Conservation (phyloP, 345 rosid genomes). For the Populus davidiana region DNA sequence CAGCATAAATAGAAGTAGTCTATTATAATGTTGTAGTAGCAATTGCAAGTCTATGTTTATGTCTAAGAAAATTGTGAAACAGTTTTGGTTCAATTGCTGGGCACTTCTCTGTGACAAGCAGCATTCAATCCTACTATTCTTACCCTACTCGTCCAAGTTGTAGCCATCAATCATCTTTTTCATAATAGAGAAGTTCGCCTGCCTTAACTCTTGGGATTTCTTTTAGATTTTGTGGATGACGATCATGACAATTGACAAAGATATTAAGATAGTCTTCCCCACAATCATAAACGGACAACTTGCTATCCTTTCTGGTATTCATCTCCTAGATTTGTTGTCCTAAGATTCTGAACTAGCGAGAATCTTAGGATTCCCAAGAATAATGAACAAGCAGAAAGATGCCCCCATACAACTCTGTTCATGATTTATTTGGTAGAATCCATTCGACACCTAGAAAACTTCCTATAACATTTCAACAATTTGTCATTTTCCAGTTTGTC, state of each 20-base stretch:
- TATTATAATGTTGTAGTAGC: not conserved
- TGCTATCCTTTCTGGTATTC: not conserved
- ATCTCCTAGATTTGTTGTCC: not conserved
- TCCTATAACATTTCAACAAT: not conserved
- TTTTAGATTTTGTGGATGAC: not conserved
- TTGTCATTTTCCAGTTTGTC: not conserved
- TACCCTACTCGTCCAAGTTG: not conserved
- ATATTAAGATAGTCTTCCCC: not conserved
- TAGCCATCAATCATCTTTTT: not conserved
- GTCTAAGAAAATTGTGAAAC: not conserved
- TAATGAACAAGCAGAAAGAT: not conserved
- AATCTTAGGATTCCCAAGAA: not conserved
- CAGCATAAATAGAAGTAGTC: not conserved
- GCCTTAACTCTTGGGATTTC: not conserved
- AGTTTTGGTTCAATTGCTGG: not conserved
- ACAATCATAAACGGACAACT: not conserved
- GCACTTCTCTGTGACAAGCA: not conserved
- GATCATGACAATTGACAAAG: not conserved
- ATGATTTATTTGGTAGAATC: not conserved
- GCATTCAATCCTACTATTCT: not conserved
- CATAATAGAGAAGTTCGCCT: not conserved
- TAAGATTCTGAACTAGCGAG: not conserved
- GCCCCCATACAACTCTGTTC: not conserved
- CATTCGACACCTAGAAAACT: not conserved
- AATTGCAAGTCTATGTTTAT: too few species aligned